Evolutionary conservation across 257 asterid species (phyloP), one percentile per base, ranked within the genome.

Genomic region (Oldenlandia corymbosa): DNA sequence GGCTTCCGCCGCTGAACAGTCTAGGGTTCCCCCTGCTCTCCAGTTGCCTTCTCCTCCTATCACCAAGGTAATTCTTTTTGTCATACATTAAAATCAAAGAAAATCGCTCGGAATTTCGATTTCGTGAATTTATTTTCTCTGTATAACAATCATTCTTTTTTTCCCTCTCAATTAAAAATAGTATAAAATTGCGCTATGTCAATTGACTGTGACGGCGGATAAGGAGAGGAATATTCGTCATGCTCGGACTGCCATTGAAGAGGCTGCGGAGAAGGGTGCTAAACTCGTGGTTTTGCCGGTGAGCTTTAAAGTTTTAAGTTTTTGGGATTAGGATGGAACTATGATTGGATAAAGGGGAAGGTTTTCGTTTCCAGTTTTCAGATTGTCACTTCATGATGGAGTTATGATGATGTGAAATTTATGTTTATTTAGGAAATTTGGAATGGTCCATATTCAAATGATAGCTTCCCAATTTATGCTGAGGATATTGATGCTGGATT

Each of bases 371-470:
- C 14, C 47, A 1, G 5, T 1, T 11, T 42, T 3, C 2, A 42
- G 14, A 23, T 24, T 41, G 8, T 60, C 24, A 28, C 27, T 46
- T 10, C 17, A 27, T 27, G 27, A 32, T 42, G 9, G 47, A 24
- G 68, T 54, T 4, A 32, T 16, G 31, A 36, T 5, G 7, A 41
- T 39, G 16, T 37, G 37, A 12, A 12, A 26, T 53, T 68, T 30
- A 20, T 36, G 7, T 73, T 71, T 20, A 9, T 68, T n/a, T 75
- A 92, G 99, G 99, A 92, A 81, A 89, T 92, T 71, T 92, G 97
- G 99, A 92, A 92, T 64, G 80, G 97, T 68, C 99, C 99, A 45
- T 89, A 89, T 75, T 89, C 95, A 53, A 92, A 85, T 67, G 99
- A 85, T 67, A 92, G 96, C 83, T 92, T 92, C 76, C 97, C 99